phyloP scores from a whole-genome alignment of 2,329 filamentous ascomycete genomes.

The Daldinia eschscholtzii region DNA sequence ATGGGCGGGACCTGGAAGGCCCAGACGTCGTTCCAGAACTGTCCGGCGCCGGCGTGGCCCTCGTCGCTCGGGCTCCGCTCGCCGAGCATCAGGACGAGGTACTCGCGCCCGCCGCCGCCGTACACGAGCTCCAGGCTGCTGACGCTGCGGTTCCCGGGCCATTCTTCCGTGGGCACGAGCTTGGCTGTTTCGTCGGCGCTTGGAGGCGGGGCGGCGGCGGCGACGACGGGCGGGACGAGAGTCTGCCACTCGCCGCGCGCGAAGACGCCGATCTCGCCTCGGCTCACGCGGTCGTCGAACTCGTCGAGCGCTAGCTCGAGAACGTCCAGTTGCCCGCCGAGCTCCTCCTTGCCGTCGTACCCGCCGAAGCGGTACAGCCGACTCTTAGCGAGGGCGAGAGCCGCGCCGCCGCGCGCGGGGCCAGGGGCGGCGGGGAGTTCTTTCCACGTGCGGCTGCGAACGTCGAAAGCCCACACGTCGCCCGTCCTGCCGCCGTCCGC shows the following conservation, averaged over 20 bases:
- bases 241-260: constrained; percentile 68
- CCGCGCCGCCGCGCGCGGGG: constrained; percentile 74
- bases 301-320: constrained; percentile 68
- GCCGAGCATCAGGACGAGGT: constrained; percentile 72
- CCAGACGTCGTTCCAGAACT: constrained; percentile 73
- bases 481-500: constrained; percentile 69
- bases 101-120: constrained; percentile 71
- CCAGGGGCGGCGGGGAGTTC: constrained; percentile 76
- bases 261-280: constrained; percentile 64
- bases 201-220: constrained; percentile 45
- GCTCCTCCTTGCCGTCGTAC: constrained; percentile 76
- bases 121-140: constrained; percentile 67
- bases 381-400: constrained; percentile 73
- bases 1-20: constrained; percentile 70
- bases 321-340: constrained; percentile 79
- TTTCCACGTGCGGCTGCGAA: constrained; percentile 74
- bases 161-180: constrained; percentile 51
- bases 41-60: constrained; percentile 65
- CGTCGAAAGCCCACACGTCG: constrained; percentile 84
- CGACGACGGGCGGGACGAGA: constrained; percentile 57
- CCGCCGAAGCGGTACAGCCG: constrained; percentile 84
- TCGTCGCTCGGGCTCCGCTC: constrained; percentile 64
- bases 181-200: constrained; percentile 43
- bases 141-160: constrained; percentile 67
- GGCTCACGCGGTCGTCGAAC: constrained; percentile 64